Conservation (phyloP, 2,329 filamentous ascomycete genomes). For the Pseudogymnoascus sp. region DNA sequence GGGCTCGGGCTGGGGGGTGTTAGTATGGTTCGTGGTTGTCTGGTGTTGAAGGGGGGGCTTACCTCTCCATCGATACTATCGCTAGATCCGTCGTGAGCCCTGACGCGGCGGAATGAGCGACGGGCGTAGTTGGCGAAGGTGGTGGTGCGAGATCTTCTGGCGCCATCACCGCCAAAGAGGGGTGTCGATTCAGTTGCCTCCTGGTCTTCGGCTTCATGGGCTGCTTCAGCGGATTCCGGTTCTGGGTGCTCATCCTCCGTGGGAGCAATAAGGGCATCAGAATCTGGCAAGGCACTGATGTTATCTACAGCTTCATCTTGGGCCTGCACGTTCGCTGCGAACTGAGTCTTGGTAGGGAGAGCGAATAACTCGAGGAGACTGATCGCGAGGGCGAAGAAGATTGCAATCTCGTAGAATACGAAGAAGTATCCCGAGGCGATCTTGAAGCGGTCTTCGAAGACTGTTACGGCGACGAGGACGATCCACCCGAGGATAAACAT, state of each 20-base stretch:
- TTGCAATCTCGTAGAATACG: constrained; percentile 68
- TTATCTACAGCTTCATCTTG: constrained; percentile 38
- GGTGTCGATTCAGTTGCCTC: constrained; percentile 47
- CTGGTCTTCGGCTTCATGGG: constrained; percentile 23
- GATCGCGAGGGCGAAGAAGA: constrained; percentile 67
- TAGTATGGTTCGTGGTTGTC: not conserved
- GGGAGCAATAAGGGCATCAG: constrained; percentile 33
- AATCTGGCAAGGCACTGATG: constrained; percentile 24
- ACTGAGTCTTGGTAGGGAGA: constrained; percentile 63
- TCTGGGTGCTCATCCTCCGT: constrained; percentile 15
- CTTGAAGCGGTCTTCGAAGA: constrained; percentile 67
- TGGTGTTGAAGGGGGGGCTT: not conserved
- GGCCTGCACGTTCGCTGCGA: constrained; percentile 50
- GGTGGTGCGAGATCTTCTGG: constrained; percentile 42
- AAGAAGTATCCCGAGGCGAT: constrained; percentile 72
- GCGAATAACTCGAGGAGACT: constrained; percentile 74
- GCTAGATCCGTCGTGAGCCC: constrained; percentile 10
- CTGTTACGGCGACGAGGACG: constrained; percentile 61
- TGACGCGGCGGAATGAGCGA: constrained; percentile 15
- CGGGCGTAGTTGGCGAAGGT: constrained; percentile 49
- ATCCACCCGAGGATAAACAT: constrained; percentile 69
- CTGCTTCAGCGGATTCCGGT: not conserved
- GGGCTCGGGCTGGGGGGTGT: constrained; percentile 20
- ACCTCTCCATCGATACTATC: constrained; percentile 22
- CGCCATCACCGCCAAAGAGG: constrained; percentile 37